Evolutionary conservation across 2,329 filamentous ascomycete species (phyloP).

Genomic region (Diplodia intermedia): DNA sequence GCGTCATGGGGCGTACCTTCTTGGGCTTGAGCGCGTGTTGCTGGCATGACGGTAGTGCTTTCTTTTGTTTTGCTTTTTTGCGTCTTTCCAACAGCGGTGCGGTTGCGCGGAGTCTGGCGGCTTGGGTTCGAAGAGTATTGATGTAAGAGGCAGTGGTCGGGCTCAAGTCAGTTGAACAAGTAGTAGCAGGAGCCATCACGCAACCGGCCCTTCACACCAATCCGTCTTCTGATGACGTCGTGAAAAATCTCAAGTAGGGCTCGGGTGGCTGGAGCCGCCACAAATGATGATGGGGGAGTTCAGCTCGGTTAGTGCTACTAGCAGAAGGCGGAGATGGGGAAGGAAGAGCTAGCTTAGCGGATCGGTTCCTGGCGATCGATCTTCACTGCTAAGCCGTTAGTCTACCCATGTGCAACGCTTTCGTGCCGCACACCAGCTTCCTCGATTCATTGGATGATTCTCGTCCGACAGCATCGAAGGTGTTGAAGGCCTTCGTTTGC

Average conservation of each 20-base stretch:
- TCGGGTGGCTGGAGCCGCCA: background rate
- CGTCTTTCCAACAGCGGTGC: too few species aligned
- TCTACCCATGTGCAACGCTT: too few species aligned
- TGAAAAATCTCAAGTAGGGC: background rate
- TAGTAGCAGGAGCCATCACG: background rate
- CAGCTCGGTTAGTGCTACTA: too few species aligned
- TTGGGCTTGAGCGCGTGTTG: conserved; percentile 10
- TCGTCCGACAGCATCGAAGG: too few species aligned
- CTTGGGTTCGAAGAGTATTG: background rate
- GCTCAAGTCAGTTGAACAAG: background rate
- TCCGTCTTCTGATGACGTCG: background rate
- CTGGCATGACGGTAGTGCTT: background rate
- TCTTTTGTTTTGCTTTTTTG: background rate
- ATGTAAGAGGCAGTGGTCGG: background rate
- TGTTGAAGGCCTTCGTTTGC: too few species aligned
- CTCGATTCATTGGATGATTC: too few species aligned
- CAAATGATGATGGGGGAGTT: background rate
- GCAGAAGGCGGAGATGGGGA: background rate
- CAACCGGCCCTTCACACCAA: background rate
- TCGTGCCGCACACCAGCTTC: too few species aligned
- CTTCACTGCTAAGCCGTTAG: background rate
- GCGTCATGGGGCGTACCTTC: background rate
- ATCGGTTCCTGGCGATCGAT: conserved; percentile 27
- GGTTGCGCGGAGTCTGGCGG: too few species aligned
- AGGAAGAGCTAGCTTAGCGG: background rate